phyloP scores from a whole-genome alignment of 352 stramenopile species.

The Plasmopara muralis region DNA sequence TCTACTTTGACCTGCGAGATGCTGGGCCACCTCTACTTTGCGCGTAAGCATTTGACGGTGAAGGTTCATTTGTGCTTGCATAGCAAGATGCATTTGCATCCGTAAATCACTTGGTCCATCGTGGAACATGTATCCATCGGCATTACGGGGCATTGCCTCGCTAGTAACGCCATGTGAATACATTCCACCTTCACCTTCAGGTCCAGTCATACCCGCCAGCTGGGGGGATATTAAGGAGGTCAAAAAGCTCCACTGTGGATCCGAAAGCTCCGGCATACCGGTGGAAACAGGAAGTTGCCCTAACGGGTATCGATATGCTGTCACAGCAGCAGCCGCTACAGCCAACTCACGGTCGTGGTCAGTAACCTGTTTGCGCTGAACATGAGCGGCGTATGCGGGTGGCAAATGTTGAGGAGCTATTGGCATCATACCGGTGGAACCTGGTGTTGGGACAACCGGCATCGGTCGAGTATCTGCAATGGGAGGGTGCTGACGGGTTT shows the following conservation, averaged over 20 bases:
- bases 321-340: slow-evolving; percentile 27
- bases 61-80: slow-evolving; percentile 86
- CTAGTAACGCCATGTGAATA: slow-evolving; percentile 22
- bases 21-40: slow-evolving; percentile 78
- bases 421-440: slow-evolving; percentile 9
- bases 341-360: slow-evolving; percentile 24
- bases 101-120: slow-evolving; percentile 59
- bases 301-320: slow-evolving; percentile 32
- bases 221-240: slow-evolving; percentile 75
- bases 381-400: slow-evolving; percentile 18
- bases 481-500: slow-evolving; percentile 10
- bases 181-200: slow-evolving; percentile 15
- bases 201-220: slow-evolving; percentile 30
- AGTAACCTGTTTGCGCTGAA: slow-evolving; percentile 20
- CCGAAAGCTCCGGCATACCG: slow-evolving; percentile 38
- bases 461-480: slow-evolving; percentile 13
- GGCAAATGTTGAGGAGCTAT: slow-evolving; percentile 26
- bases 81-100: slow-evolving; percentile 80
- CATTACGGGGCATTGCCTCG: slow-evolving; percentile 23
- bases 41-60: slow-evolving; percentile 83
- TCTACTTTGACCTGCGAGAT: slow-evolving; percentile 32
- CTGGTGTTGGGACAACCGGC: slow-evolving; percentile 6
- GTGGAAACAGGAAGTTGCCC: slow-evolving; percentile 19
- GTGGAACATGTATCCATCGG: slow-evolving; percentile 51
- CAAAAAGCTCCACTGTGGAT: slow-evolving; percentile 76